These are phyloP conservation scores for Kwoniella sp. DNA, from an alignment of 768 basidiomycete genomes.

Conservation along the genomic window DNA sequence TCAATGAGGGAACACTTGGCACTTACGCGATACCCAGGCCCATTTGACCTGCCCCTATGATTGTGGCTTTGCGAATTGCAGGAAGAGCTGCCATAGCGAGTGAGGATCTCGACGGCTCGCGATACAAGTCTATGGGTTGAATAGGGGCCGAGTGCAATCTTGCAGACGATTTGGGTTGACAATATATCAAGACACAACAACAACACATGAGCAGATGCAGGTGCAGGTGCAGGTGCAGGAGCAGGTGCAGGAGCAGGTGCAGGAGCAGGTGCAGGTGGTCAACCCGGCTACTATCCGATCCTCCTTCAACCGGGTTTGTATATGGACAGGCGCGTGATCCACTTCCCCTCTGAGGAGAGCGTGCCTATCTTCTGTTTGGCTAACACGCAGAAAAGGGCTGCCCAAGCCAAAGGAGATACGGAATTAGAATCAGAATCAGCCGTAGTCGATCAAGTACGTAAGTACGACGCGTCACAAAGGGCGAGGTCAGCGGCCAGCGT, in stretches of 20 bases:
- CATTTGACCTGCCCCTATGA: constrained; percentile 58
- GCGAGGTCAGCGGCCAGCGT: no score
- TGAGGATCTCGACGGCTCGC: no score
- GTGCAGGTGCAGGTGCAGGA: neutral
- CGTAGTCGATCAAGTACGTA: no score
- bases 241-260: no score
- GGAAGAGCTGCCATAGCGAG: constrained; percentile 27
- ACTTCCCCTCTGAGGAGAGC: no score
- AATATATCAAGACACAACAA: neutral
- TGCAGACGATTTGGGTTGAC: neutral
- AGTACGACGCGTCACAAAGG: neutral
- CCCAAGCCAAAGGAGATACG: neutral
- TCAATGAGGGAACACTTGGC: constrained; percentile 39
- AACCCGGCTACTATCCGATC: no score
- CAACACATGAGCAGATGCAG: neutral
- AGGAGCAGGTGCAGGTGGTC: no score
- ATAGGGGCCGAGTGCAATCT: no score
- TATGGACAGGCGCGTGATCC: neutral
- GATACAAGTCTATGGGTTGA: no score
- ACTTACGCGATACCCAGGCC: constrained; percentile 91
- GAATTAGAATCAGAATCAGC: neutral
- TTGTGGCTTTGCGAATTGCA: constrained; percentile 40
- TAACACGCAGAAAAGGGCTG: neutral
- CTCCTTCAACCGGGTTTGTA: no score
- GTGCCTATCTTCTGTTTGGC: no score